Evolutionary conservation across 1,284 basidiomycete species (phyloP).

Genomic region (Malassezia sp.): DNA sequence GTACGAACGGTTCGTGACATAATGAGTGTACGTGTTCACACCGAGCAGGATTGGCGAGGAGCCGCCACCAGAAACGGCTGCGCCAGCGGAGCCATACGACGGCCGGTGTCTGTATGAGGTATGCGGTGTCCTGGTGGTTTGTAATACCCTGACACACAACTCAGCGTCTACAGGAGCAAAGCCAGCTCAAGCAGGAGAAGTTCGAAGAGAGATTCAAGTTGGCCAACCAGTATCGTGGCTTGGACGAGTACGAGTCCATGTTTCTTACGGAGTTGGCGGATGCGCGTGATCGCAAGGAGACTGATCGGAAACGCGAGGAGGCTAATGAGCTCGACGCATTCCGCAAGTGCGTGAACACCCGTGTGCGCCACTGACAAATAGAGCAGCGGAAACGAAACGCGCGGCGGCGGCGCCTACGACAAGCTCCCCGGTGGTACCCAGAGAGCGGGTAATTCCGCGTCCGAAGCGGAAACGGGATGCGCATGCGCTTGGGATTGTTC

Average conservation of each 20-base stretch:
- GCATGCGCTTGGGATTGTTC: conserved; percentile 11
- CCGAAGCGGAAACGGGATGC: conserved; percentile 11
- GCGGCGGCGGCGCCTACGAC: not conserved
- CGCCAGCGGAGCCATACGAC: conserved; percentile 63
- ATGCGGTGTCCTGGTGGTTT: not conserved
- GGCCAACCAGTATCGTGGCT: conserved; percentile 39
- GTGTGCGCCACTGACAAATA: not conserved
- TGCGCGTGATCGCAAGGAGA: conserved; percentile 17
- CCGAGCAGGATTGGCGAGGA: conserved; percentile 47
- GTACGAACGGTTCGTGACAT: conserved; percentile 61
- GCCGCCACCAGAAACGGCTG: conserved; percentile 66
- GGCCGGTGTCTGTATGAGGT: conserved; percentile 71
- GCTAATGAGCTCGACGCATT: conserved; percentile 25
- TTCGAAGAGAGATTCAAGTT: conserved; percentile 35
- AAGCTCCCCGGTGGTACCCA: not conserved
- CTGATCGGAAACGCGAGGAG: conserved; percentile 15
- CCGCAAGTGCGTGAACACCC: conserved; percentile 19
- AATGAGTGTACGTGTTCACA: no score
- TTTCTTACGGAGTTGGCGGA: conserved; percentile 30
- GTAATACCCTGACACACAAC: not conserved
- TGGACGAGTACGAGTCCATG: conserved; percentile 35
- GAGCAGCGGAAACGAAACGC: conserved; percentile 5
- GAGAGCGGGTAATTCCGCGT: not conserved
- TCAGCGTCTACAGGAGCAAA: conserved; percentile 25
- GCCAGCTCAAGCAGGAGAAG: conserved; percentile 33